Base-by-base conservation (phyloP, 1,139 yeast species). In the Arxiozyma heterogenica region DNA sequence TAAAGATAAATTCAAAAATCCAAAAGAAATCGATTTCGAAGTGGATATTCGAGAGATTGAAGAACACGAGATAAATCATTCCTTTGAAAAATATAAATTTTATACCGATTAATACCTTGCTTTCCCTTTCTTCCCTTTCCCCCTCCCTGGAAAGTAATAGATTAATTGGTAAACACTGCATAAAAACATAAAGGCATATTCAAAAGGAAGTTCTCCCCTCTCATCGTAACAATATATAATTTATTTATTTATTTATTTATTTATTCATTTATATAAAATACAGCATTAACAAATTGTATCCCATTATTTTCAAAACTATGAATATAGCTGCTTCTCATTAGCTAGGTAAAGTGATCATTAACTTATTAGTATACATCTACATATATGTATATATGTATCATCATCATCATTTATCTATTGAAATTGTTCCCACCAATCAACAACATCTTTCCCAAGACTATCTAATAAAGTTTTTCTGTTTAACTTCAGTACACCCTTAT, bases 1-100 rank as follows among this genome's bases (percentile, higher is more conserved):
- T 20, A 72, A 75, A 54, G 79, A 83, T 51, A 78, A 75, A 59
- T 74, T 82, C 73, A 72, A 68, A 51, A 71, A 73, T 45, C 76
- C 86, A 1, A 60, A 61, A 20, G 81, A 79, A 17, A 80, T 83
- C 39, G 88, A 84, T 64, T 71, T 84, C 47, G 57, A 66, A 6
- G 70, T 79, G 1, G 87, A 86, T 1, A 64, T 82, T 45, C 75
- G 72, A 42, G 87, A 82, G 61, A 75, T 84, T 50, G 84, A 80
- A 55, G 73, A 71, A 41, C 85, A 83, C 65, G 86, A 81, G 62
- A 39, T 61, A 20, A 54, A 61, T 7, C 57, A 61, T 30, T 48
- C 53, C 3, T 63, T 57, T 50, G 62, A 59, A 3, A 61, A 61
- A 38, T 64, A 56, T 51, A 56, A 54, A 41, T 58, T 55, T 47